Conservation (phyloP, 2,329 filamentous ascomycete species). For the Exophiala calicioides region DNA sequence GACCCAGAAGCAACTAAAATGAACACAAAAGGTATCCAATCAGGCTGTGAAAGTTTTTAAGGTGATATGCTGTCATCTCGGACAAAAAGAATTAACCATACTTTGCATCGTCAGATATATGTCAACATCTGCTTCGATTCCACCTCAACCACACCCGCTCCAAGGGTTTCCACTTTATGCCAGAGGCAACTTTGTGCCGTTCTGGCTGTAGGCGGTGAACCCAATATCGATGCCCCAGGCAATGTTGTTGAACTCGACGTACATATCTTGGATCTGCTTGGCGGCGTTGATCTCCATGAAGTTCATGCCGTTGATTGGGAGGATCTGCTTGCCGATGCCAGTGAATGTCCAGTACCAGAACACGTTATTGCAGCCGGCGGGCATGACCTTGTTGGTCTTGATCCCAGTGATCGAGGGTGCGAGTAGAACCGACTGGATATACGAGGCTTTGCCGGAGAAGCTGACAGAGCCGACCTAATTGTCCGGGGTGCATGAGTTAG, state of each 20-base stretch:
- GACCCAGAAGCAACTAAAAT: no score
- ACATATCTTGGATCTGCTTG: slow-evolving; percentile 19
- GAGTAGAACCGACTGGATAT: slow-evolving; percentile 22
- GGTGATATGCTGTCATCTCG: not conserved
- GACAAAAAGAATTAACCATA: slow-evolving; percentile 8
- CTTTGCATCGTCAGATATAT: slow-evolving; percentile 2
- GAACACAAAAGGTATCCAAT: no score
- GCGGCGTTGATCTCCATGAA: slow-evolving; percentile 18
- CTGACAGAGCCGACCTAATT: slow-evolving; percentile 15
- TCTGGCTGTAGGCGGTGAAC: slow-evolving; percentile 13
- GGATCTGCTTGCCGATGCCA: slow-evolving; percentile 20
- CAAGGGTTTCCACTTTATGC: slow-evolving; percentile 5
- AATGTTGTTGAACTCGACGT: slow-evolving; percentile 25
- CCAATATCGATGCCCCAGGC: slow-evolving; percentile 25
- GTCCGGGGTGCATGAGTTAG: no score
- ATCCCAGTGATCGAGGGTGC: slow-evolving; percentile 19
- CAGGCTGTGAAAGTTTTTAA: no score
- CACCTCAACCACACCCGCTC: not conserved
- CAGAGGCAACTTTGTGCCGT: slow-evolving; percentile 19
- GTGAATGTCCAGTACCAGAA: slow-evolving; percentile 23
- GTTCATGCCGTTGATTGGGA: slow-evolving; percentile 21
- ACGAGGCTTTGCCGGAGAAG: slow-evolving; percentile 14
- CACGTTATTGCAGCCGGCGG: slow-evolving; percentile 16
- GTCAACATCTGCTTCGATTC: not conserved
- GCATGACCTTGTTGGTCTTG: slow-evolving; percentile 14